Evolutionary conservation across 305 asterid species (phyloP), one percentile per base, ranked within the genome.

Genomic region (Fraxinus albicans): DNA sequence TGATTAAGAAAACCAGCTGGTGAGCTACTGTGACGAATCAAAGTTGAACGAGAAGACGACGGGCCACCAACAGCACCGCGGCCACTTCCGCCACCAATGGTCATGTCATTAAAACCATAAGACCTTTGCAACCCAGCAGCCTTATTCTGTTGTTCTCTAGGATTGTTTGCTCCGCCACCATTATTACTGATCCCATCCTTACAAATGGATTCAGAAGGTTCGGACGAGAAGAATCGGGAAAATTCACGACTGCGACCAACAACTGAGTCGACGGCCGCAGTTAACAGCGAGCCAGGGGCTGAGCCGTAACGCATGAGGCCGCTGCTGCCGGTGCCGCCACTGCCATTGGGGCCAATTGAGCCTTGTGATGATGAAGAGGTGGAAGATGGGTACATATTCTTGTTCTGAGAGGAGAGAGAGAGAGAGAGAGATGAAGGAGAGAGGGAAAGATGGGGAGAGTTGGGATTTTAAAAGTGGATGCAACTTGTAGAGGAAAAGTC

Each of bases 1-100:
- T 93, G 95, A 60, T 91, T 90, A 38, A 90, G 96, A 84, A 95
- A 91, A 17, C 95, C 95, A 60, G 97, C 94, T 0, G 98, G 97
- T 3, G 92, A 93, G 85, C 95, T 93, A 70, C 94, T 90, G 8
- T 93, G 97, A 55, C 98, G 89, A 58, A 90, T 83, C 90, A 93
- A 70, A 12, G 92, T 81, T 55, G 96, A 76, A n/a, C 87, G 73
- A 29, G 90, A 77, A 12, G 73, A 2, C 8, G 83, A 80, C 8
- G 72, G 83, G 74, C 81, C 67, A 8, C 84, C 81, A 6, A 84
- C 75, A 55, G 23, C 67, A 4, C 82, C 82, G 1, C 38, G 70
- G 0, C 53, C 42, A 5, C 70, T 58, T 17, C 84, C 67, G 6
- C 84, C 81, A 8, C 86, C 76, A 38, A 15, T 44, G 31, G 76